Conservation (phyloP, 345 rosid species). For the Ceriops decandra region DNA sequence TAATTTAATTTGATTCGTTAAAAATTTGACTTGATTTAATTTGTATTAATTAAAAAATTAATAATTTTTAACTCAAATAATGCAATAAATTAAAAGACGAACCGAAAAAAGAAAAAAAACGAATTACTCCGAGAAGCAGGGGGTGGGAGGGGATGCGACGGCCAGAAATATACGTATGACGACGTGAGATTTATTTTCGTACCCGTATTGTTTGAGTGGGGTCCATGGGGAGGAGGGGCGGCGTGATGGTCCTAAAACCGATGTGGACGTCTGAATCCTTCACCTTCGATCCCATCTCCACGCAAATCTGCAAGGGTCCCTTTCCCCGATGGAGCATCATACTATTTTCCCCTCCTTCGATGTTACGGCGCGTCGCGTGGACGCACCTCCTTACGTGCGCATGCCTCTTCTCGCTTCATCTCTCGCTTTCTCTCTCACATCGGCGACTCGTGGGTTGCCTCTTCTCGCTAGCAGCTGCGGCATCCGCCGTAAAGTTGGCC, state of each 20-base stretch:
- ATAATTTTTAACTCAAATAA: no score
- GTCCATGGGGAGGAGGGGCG: constrained; percentile 8
- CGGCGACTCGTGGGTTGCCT: neutral
- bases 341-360: no score
- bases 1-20: no score
- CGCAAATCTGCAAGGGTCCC: constrained; percentile 9
- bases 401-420: no score
- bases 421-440: neutral
- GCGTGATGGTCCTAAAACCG: constrained; percentile 32
- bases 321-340: neutral
- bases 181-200: no score
- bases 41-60: no score
- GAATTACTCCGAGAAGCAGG: no score
- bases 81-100: no score
- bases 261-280: constrained; percentile 52
- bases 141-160: no score
- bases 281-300: constrained; percentile 27
- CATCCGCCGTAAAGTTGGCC: constrained; percentile 29
- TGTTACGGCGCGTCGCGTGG: constrained; percentile 1
- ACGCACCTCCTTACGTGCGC: neutral
- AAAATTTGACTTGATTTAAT: no score
- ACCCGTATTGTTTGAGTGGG: neutral
- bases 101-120: no score
- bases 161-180: no score
- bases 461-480: neutral